These are phyloP conservation scores for Penicillium sp. DNA, from an alignment of 2,329 filamentous ascomycete genomes.

Conservation along the genomic window DNA sequence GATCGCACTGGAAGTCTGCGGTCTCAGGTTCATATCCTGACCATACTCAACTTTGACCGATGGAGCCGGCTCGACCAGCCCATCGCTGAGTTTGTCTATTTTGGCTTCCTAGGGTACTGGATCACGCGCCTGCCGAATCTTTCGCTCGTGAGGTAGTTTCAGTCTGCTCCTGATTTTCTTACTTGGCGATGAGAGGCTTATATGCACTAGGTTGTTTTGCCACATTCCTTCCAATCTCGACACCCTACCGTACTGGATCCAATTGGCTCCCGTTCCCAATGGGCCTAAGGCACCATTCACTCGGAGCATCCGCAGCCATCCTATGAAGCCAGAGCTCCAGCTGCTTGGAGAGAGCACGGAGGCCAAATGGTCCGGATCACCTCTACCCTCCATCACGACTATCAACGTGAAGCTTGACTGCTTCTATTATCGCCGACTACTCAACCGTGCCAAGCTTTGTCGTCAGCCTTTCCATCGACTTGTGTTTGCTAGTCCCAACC, in stretches of 20 bases:
- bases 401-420: not conserved
- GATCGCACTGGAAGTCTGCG: not conserved
- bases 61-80: not conserved
- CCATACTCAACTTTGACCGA: not conserved
- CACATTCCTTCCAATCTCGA: not conserved
- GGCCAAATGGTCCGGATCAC: not conserved
- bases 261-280: not conserved
- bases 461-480: not conserved
- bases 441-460: not conserved
- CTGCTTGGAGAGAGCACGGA: not conserved
- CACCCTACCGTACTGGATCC: too few relatives aligned
- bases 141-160: not conserved
- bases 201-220: not conserved
- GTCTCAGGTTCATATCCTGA: not conserved
- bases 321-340: not conserved
- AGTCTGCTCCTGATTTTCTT: not conserved
- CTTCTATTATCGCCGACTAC: not conserved
- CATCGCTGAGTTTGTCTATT: not conserved
- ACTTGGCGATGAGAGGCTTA: not conserved
- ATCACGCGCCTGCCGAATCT: not conserved
- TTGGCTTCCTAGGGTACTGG: not conserved
- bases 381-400: not conserved
- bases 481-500: not conserved
- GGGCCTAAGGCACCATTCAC: not conserved
- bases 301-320: not conserved